These are phyloP conservation scores for Pestalotiopsis sp. DNA, from an alignment of 2,329 filamentous ascomycete species.

Conservation along the genomic window DNA sequence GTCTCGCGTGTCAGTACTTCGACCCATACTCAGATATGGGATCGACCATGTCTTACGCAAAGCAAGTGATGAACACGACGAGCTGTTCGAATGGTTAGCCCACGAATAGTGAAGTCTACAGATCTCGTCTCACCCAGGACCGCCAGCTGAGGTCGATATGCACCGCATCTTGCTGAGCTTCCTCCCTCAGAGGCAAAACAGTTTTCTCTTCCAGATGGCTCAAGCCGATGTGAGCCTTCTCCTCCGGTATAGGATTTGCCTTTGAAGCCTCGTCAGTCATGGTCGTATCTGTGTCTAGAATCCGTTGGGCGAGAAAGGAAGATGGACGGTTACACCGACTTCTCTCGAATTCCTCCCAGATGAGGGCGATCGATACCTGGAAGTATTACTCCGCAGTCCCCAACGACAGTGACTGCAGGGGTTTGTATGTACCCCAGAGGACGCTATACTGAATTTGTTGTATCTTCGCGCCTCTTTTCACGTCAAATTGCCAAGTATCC, in stretches of 20 bases:
- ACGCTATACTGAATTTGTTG: neutral
- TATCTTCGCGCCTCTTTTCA: neutral
- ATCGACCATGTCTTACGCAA: conserved; percentile 36
- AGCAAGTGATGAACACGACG: conserved; percentile 49
- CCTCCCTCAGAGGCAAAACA: conserved; percentile 31
- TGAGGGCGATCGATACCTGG: neutral
- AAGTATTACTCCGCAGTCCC: neutral
- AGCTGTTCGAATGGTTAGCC: conserved; percentile 24
- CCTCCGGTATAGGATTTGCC: too few relatives aligned
- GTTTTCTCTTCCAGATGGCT: conserved; percentile 14
- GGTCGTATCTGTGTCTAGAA: neutral
- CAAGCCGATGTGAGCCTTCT: neutral
- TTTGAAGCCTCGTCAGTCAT: neutral
- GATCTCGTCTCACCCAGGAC: conserved; percentile 46
- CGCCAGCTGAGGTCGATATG: conserved; percentile 56
- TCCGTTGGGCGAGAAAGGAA: neutral
- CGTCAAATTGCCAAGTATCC: neutral
- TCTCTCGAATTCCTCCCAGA: neutral
- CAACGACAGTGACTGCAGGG: neutral
- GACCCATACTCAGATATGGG: neutral
- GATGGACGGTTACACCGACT: neutral
- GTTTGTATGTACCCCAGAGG: neutral
- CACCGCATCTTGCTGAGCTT: conserved; percentile 31
- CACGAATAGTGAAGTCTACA: neutral
- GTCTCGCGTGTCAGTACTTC: neutral